Evolutionary conservation across 106 monocot genomes (phyloP).

Genomic region (Alisma plantagoaquatica): DNA sequence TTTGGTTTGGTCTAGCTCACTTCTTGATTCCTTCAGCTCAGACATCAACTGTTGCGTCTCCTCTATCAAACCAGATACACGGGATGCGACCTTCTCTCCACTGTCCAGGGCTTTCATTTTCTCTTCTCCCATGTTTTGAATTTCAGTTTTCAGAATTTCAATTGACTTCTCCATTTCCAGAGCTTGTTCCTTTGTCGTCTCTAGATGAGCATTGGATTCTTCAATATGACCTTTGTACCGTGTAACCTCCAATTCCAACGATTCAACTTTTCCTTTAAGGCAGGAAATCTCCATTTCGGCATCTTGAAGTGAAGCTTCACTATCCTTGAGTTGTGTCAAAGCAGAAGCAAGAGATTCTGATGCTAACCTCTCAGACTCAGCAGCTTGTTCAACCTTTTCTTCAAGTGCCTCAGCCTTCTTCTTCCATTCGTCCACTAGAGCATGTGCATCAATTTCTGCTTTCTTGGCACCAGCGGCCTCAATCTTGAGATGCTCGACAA

Average conservation of each 20-base stretch:
- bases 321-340: not conserved
- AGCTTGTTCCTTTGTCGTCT: conserved; percentile 14
- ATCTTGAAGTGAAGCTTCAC: not conserved
- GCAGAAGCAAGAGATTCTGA: conserved; percentile 1
- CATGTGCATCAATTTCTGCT: conserved; percentile 23
- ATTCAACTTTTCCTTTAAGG: conserved; percentile 8
- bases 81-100: not conserved
- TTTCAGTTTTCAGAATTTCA: conserved; percentile 19
- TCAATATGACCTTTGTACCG: conserved; percentile 1
- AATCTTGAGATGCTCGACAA: conserved; percentile 24
- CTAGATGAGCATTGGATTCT: conserved; percentile 5
- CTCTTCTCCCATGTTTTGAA: conserved; percentile 15
- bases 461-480: conserved; percentile 30
- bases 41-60: conserved; percentile 30
- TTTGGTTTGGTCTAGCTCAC: conserved; percentile 44
- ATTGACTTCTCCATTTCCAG: conserved; percentile 19
- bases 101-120: conserved; percentile 17
- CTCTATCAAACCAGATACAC: conserved; percentile 12
- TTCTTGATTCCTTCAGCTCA: conserved; percentile 30
- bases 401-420: conserved; percentile 31
- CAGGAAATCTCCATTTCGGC: conserved; percentile 2
- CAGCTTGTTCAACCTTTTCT: conserved; percentile 27
- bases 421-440: conserved; percentile 30
- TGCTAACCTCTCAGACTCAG: conserved; percentile 15
- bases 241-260: conserved; percentile 1